Evolutionary conservation across 1,284 basidiomycete species (phyloP), one percentile per base, ranked within the genome.

Genomic region (Marasmius fiardii): DNA sequence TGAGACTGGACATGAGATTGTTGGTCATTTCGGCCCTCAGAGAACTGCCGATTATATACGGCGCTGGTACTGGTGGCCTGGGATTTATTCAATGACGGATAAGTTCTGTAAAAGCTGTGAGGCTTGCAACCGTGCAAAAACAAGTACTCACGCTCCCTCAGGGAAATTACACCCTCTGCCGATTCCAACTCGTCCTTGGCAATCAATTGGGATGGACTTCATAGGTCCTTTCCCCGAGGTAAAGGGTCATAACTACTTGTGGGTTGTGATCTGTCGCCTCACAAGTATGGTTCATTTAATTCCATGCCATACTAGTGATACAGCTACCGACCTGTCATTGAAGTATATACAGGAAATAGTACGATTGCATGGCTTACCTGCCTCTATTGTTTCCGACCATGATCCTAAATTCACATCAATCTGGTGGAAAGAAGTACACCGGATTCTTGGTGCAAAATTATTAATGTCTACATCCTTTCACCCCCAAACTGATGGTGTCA

Each of bases 351-450:
- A 50, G 1, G 64, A 68, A 8, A 54, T 68, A 0, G 63, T 68
- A 7, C 39, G 61, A 11, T 47, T 68, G 1, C 67, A 71, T 43
- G 66, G 69, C 3, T 18, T 69, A 1, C 61, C 66, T 0, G 16
- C 34, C n/a, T n/a, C n/a, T n/a, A n/a, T n/a, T n/a, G n/a, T n/a
- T n/a, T n/a, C n/a, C n/a, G n/a, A n/a, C n/a, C 24, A 63, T 3
- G 66, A 69, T 51, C 31, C 61, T 0, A 65, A 66, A 39, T 71
- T 71, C 51, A 67, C 61, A 2, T 60, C 64, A 0, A 49, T 44
- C 11, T 70, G 68, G 53, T 70, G 68, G 68, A 20, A 49, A 0
- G 64, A 68, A 54, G 26, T 67, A 1, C 65, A 68, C 37, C 53
- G 62, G 0, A 20, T 70, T 7, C 33, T 68, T 8, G 68, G 69